Conservation (phyloP, 2,329 filamentous ascomycete genomes). For the Chaetomium strumarium region DNA sequence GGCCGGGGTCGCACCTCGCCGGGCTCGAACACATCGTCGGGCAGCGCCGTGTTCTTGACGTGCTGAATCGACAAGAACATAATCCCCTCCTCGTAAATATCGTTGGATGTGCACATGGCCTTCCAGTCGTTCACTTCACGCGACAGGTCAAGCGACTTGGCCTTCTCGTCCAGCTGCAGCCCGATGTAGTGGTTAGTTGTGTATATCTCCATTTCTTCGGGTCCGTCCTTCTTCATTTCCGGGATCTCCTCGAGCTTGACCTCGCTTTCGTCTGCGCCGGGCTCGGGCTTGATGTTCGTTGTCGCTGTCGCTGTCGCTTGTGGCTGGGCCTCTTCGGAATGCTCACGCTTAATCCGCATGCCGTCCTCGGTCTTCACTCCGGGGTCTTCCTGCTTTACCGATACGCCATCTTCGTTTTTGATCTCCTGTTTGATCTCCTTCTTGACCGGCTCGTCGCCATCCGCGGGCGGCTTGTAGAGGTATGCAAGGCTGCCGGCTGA, state of each 20-base stretch:
- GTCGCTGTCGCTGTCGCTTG: neutral
- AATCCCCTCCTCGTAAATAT: slow-evolving; percentile 66
- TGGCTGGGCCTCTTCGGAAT: neutral
- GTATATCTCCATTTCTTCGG: slow-evolving; percentile 50
- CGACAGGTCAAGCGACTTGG: slow-evolving; percentile 70
- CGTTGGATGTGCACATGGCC: slow-evolving; percentile 68
- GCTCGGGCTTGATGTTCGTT: slow-evolving; percentile 13
- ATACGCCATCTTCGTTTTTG: slow-evolving; percentile 9
- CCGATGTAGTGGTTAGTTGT: slow-evolving; percentile 95
- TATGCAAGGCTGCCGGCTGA: slow-evolving; percentile 48
- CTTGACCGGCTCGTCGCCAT: slow-evolving; percentile 40
- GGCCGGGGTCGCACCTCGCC: slow-evolving; percentile 66
- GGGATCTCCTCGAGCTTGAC: slow-evolving; percentile 25
- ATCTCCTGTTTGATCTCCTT: slow-evolving; percentile 26
- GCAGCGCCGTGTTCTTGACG: slow-evolving; percentile 73
- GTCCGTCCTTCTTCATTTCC: slow-evolving; percentile 15
- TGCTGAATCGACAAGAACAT: slow-evolving; percentile 78
- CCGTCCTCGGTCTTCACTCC: slow-evolving; percentile 9
- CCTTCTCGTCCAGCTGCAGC: slow-evolving; percentile 66
- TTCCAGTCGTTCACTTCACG: slow-evolving; percentile 84
- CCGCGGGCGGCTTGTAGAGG: slow-evolving; percentile 37
- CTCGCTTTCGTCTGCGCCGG: slow-evolving; percentile 6
- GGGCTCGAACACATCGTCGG: slow-evolving; percentile 79
- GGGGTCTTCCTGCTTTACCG: slow-evolving; percentile 21
- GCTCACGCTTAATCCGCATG: slow-evolving; percentile 14